Conservation (phyloP, 495 filamentous ascomycete species). For the Astrothelium subdiscretum region DNA sequence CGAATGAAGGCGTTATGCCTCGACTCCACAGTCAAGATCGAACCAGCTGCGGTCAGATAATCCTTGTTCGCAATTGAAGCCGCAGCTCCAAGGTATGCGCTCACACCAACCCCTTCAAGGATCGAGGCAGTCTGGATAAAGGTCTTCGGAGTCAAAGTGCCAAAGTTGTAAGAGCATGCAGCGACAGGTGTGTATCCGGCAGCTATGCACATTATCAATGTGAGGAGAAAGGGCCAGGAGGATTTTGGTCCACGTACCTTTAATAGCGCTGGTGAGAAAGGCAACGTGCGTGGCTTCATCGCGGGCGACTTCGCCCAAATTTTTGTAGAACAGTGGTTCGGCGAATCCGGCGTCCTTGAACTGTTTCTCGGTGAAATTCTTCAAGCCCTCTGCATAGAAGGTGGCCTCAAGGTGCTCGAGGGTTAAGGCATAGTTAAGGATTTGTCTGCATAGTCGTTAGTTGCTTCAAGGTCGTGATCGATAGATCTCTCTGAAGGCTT, state of each 20-base stretch:
- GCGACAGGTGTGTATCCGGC: conserved; percentile 37
- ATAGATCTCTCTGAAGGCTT: not conserved
- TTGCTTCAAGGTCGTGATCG: too few relatives aligned
- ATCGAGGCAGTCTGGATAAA: conserved; percentile 34
- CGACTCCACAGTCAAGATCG: conserved; percentile 46
- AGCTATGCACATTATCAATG: conserved; percentile 9
- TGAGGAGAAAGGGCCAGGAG: not conserved
- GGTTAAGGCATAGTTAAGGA: conserved; percentile 13
- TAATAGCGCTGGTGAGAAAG: conserved; percentile 32
- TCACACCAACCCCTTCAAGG: conserved; percentile 35
- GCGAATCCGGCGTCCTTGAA: conserved; percentile 36
- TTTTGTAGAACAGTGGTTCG: conserved; percentile 24
- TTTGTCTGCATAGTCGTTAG: not conserved
- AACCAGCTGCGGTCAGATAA: conserved; percentile 44
- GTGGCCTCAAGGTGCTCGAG: conserved; percentile 34
- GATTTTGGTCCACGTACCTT: not conserved
- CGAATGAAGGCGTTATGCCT: conserved; percentile 46
- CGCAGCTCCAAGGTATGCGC: conserved; percentile 43
- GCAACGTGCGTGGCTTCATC: conserved; percentile 44
- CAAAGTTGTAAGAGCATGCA: conserved; percentile 39
- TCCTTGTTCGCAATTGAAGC: conserved; percentile 37
- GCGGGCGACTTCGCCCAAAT: conserved; percentile 35
- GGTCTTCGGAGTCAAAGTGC: not conserved
- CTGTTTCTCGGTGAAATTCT: conserved; percentile 36
- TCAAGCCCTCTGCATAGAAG: conserved; percentile 42